Conservation (phyloP, 768 basidiomycete genomes). For the Rhodotorula diobovata region DNA sequence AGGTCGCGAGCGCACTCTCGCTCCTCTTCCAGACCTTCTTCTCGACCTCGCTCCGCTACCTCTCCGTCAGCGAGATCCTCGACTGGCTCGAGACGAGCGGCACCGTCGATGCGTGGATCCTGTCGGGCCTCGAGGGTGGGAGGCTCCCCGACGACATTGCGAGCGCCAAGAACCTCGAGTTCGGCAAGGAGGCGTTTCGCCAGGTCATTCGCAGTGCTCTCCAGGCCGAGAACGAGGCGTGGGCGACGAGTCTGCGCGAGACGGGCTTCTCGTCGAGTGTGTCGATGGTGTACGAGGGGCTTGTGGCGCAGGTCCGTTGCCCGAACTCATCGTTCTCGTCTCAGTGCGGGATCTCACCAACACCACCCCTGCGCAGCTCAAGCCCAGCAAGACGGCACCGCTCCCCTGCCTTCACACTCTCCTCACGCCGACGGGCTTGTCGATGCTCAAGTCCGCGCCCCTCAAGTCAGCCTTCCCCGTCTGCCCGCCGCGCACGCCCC, state of each 20-base stretch:
- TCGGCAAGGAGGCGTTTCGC: constrained; percentile 32
- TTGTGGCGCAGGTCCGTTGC: constrained; percentile 29
- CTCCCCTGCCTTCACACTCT: constrained; percentile 36
- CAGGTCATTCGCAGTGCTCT: constrained; percentile 31
- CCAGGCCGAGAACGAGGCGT: constrained; percentile 34
- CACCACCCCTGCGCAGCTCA: constrained; percentile 16
- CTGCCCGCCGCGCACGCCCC: constrained; percentile 26
- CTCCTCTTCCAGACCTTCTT: constrained; percentile 37
- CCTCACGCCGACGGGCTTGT: constrained; percentile 32
- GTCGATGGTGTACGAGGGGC: constrained; percentile 36
- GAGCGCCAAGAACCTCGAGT: constrained; percentile 32
- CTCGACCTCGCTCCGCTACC: constrained; percentile 31
- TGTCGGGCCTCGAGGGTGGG: constrained; percentile 34
- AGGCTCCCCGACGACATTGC: constrained; percentile 23
- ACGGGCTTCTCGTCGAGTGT: constrained; percentile 31
- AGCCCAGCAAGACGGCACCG: constrained; percentile 10
- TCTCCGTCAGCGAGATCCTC: constrained; percentile 35
- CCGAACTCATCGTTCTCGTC: too few relatives aligned
- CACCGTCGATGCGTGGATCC: constrained; percentile 38
- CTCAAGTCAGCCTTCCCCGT: constrained; percentile 37
- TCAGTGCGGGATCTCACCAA: neutral
- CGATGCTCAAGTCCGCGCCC: constrained; percentile 35
- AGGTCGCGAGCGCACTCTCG: constrained; percentile 20
- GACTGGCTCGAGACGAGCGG: constrained; percentile 37
- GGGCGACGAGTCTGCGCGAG: constrained; percentile 36